Evolutionary conservation across 1,139 yeast species (phyloP), one percentile per base, ranked within the genome.

Genomic region (Candida neerlandica): DNA sequence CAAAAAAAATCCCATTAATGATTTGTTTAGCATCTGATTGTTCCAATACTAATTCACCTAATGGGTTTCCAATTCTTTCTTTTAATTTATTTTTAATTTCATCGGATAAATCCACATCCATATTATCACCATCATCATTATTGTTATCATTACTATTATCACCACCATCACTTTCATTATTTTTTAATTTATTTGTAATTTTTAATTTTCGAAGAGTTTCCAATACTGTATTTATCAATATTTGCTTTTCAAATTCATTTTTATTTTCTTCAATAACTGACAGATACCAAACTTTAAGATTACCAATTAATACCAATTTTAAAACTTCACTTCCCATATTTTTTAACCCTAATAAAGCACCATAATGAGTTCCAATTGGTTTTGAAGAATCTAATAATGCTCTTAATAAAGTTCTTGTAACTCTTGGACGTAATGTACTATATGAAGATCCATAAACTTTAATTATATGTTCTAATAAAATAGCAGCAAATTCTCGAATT

Each of bases 301-400:
- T 95, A 0, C 97, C 97, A 41, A 92, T 73, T 51, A 95, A 77
- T 0, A 90, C 82, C 44, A 94, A 86, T 55, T 96, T 82, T 35
- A 94, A 82, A 7, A 95, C 96, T 66, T 95, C 99, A 12, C 84
- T 76, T 1, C 98, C 99, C 65, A 95, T 72, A 27, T 87, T 89
- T 51, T 81, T 81, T 61, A 94, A 80, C 2, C 98, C 99, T 44
- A 84, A 80, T 43, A 95, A 81, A 3, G 98, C 88, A 40, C 99
- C 99, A 60, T 88, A 94, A 57, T 91, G 91, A 0, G 98, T 90
- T 1, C 97, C 96, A 11, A 87, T 80, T 1, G 94, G 94, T 59
- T 90, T 80, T 4, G 85, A 69, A 16, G 77, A 70, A 56, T 94
- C 97, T 67, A 95, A 76, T 57, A 95, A 88, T 0, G 97, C 97